A percentile compares a stretch with the other conserved stretches of the same genome.
Conservation (phyloP, 345 rosid genomes). For the Aquilaria sinensis region DNA sequence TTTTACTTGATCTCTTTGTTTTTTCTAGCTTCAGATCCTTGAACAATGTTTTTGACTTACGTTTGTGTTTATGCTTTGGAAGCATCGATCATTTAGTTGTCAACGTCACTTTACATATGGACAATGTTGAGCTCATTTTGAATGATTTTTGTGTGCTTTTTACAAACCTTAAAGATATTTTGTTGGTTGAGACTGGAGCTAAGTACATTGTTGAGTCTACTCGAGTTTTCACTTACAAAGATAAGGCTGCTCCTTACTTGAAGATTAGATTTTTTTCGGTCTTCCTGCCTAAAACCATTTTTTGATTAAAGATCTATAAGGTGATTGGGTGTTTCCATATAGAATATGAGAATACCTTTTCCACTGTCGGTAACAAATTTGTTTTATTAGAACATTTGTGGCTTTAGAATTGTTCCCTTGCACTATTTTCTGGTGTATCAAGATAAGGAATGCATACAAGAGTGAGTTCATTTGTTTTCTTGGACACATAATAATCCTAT, state of each 20-base stretch:
- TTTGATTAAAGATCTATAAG: background rate
- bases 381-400: too few species aligned
- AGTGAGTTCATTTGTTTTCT: too few species aligned
- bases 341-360: too few species aligned
- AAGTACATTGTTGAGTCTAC: constrained; percentile 81
- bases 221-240: constrained; percentile 94
- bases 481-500: too few species aligned
- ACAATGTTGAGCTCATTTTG: constrained; percentile 70
- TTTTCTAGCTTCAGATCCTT: background rate
- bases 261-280: constrained; percentile 37
- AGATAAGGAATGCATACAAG: too few species aligned
- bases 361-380: too few species aligned
- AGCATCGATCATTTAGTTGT: constrained; percentile 90
- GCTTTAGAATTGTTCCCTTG: too few species aligned
- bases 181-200: constrained; percentile 76
- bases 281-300: background rate
- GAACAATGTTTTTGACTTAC: background rate
- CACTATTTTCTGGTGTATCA: too few species aligned
- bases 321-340: too few species aligned
- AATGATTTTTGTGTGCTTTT: background rate
- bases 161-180: constrained; percentile 92
- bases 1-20: background rate
- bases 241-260: constrained; percentile 91
- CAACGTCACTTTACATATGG: constrained; percentile 66
- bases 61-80: constrained; percentile 55